Base-by-base conservation (phyloP, 1,139 yeast species). In the Yamadazyma diddensiae region DNA sequence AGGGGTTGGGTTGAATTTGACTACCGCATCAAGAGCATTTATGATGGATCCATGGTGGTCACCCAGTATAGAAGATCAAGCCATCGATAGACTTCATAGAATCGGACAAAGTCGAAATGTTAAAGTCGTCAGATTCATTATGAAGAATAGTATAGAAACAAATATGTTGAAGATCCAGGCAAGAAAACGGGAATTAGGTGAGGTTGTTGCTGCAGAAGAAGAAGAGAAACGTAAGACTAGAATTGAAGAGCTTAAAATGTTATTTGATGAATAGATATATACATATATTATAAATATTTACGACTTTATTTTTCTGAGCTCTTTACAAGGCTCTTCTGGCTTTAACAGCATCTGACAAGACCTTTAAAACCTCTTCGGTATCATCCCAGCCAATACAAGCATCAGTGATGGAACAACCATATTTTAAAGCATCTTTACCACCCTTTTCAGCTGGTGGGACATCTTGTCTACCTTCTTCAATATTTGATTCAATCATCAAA, bases 1-100 rank as follows among this genome's bases (percentile, higher is more conserved):
- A 12, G 97, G 97, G 4, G 96, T 90, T 6, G 98, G 98, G 0
- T 67, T 92, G 42, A 92, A 92, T 51, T 63, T 92, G 39, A 90
- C 95, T 0, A 77, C 82, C 29, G 96, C 97, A 0, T 82, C 86
- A 0, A 72, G 77, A 27, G 97, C 95, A 6, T 88, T 81, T 49
- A 71, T 92, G 76, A 84, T 92, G 90, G 97, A 92, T 50, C 97
- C 97, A 0, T 92, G 96, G 94, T 92, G 97, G 97, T 84, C 94
- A 16, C 95, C 87, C 27, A 87, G 95, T 36, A 79, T 86, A 26
- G 97, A 92, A 51, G 87, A 86, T 27, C 97, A 92, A 57, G 97
- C 97, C 0, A 87, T 92, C 44, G 97, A 92, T 57, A 74, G 97
- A 49, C 75, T 92, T 17, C 97, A 92, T 52, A 71, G 97, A 43